These are phyloP conservation scores for Brassica rapa DNA, from an alignment of 345 rosid genomes.

Conservation along the genomic window DNA sequence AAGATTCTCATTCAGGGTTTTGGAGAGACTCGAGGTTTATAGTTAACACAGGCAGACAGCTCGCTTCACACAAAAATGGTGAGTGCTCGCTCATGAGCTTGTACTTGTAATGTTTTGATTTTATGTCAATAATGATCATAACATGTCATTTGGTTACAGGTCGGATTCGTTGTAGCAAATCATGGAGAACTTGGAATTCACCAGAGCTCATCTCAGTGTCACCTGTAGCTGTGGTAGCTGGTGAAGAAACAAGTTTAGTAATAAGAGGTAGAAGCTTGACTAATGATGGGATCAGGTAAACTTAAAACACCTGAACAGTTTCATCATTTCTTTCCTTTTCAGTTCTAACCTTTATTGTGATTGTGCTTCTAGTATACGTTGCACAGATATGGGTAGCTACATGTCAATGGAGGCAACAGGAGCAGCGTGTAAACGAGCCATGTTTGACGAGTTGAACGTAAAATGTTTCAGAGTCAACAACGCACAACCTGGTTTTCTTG, in stretches of 20 bases:
- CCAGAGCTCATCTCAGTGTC: slow-evolving; percentile 82
- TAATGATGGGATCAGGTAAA: slow-evolving; percentile 69
- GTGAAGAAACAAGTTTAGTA: slow-evolving; percentile 62
- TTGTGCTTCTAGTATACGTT: slow-evolving; percentile 59
- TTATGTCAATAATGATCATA: neutral
- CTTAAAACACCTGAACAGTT: neutral
- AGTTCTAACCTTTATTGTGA: slow-evolving; percentile 1
- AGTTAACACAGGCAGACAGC: slow-evolving; percentile 60
- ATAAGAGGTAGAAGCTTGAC: slow-evolving; percentile 76
- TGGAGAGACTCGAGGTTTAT: slow-evolving; percentile 81
- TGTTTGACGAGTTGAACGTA: slow-evolving; percentile 59
- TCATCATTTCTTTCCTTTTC: slow-evolving; percentile 5
- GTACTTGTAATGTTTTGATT: neutral
- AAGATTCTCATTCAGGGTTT: slow-evolving; percentile 56
- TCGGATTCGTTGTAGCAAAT: slow-evolving; percentile 63
- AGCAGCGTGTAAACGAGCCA: slow-evolving; percentile 38
- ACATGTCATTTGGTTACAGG: slow-evolving; percentile 47
- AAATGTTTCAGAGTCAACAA: slow-evolving; percentile 53
- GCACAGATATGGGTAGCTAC: slow-evolving; percentile 67
- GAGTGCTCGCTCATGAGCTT: slow-evolving; percentile 26
- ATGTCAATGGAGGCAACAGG: slow-evolving; percentile 50
- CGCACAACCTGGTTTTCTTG: slow-evolving; percentile 43
- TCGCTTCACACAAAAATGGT: slow-evolving; percentile 81
- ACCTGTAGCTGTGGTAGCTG: slow-evolving; percentile 78
- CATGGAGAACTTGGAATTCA: slow-evolving; percentile 73